Percentiles rank a stretch among this genome's conserved stretches.
These are phyloP conservation scores for Stephanodiscus triporus DNA, from an alignment of 108 stramenopile species.

Conservation along the genomic window DNA sequence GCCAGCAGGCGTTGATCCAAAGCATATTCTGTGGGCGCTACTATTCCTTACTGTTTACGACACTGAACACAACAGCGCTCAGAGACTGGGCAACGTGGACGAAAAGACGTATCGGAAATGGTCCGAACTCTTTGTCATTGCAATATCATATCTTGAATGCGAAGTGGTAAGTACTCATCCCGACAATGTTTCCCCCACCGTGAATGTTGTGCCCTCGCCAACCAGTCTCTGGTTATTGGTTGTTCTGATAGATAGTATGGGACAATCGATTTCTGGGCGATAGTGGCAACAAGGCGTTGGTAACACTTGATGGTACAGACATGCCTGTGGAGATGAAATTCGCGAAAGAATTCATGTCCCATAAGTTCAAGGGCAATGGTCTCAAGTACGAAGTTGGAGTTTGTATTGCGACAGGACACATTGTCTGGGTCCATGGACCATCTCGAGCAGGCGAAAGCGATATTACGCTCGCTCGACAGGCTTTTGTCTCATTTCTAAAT, in stretches of 20 bases:
- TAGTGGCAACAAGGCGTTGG: slow-evolving; percentile 1
- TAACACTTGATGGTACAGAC: slow-evolving; percentile 29
- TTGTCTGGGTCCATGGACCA: slow-evolving; percentile 38
- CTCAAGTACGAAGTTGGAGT: slow-evolving; percentile 40
- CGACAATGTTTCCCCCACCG: not conserved
- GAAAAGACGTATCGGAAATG: slow-evolving; percentile 41
- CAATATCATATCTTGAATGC: slow-evolving; percentile 26
- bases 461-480: slow-evolving; percentile 12
- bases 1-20: not conserved
- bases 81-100: slow-evolving; percentile 15
- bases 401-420: slow-evolving; percentile 24
- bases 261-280: slow-evolving; percentile 7
- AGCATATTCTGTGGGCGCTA: slow-evolving; percentile 28
- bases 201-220: slow-evolving; percentile 7
- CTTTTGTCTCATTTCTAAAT: slow-evolving; percentile 6
- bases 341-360: slow-evolving; percentile 17
- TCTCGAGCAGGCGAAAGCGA: slow-evolving; percentile 19
- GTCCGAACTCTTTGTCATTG: slow-evolving; percentile 25
- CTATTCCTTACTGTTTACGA: slow-evolving; percentile 26
- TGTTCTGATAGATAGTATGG: slow-evolving; percentile 14
- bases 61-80: slow-evolving; percentile 15
- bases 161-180: slow-evolving; percentile 22
- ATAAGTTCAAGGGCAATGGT: slow-evolving; percentile 24
- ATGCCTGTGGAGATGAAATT: slow-evolving; percentile 27
- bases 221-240: not conserved